Evolutionary conservation across 2,329 filamentous ascomycete genomes (phyloP).

Genomic region (Xylaria sp.): DNA sequence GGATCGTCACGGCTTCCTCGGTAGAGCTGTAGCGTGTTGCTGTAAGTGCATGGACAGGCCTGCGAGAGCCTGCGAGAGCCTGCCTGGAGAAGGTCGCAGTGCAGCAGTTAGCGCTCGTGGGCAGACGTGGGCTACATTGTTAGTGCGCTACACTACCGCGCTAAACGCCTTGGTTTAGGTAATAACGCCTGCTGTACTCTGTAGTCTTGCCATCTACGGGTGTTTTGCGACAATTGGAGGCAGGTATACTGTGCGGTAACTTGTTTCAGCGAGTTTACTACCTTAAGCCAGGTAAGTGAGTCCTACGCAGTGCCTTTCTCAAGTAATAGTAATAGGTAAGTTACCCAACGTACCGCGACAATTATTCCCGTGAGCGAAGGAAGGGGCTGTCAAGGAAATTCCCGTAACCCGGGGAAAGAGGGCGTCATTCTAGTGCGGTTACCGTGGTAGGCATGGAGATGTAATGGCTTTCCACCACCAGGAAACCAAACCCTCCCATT

Average conservation of each 20-base stretch:
- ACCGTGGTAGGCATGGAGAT: too few species aligned
- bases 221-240: too few species aligned
- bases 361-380: background rate
- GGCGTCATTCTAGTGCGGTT: background rate
- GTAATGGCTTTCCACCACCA: conserved; percentile 2
- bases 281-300: background rate
- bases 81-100: too few species aligned
- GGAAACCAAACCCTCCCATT: background rate
- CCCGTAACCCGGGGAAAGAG: background rate
- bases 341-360: background rate
- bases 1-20: background rate
- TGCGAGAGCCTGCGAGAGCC: background rate
- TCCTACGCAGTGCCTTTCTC: background rate
- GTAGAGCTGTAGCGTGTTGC: background rate
- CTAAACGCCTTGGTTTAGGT: too few species aligned
- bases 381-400: background rate
- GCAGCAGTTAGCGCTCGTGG: too few species aligned
- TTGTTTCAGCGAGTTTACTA: background rate
- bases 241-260: background rate
- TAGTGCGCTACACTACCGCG: too few species aligned
- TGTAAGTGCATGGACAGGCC: background rate
- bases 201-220: too few species aligned
- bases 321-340: background rate
- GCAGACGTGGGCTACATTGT: too few species aligned
- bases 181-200: background rate